phyloP scores from a whole-genome alignment of 768 basidiomycete genomes.

The Russula brevipes region DNA sequence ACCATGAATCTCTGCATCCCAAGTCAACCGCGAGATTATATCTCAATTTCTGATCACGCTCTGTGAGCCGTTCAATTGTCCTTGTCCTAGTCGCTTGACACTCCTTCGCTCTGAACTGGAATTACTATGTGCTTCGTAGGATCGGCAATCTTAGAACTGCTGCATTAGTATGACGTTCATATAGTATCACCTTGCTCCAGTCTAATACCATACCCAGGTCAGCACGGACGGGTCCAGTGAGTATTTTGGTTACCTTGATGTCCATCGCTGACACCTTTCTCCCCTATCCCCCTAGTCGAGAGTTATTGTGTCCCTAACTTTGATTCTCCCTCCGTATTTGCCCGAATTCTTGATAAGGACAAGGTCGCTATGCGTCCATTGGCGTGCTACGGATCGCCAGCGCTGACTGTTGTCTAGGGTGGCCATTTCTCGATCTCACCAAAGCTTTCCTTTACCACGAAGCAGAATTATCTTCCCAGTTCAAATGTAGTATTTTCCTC shows the following conservation, averaged over 20 bases:
- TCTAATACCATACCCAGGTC: slow-evolving; percentile 36
- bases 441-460: slow-evolving; percentile 58
- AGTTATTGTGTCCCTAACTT: slow-evolving; percentile 92
- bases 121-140: slow-evolving; percentile 34
- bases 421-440: slow-evolving; percentile 92
- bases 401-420: slow-evolving; percentile 43
- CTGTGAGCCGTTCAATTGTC: slow-evolving; percentile 38
- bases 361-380: slow-evolving; percentile 38
- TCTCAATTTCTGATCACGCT: slow-evolving; percentile 74
- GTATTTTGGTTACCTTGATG: background rate
- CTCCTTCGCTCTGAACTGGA: background rate
- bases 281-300: slow-evolving; percentile 51
- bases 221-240: slow-evolving; percentile 79
- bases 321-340: slow-evolving; percentile 90
- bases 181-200: background rate
- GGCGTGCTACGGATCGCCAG: background rate
- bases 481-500: slow-evolving; percentile 53
- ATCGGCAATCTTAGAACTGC: slow-evolving; percentile 84
- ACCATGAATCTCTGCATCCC: slow-evolving; percentile 21
- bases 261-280: slow-evolving; percentile 2
- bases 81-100: slow-evolving; percentile 28
- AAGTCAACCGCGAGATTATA: slow-evolving; percentile 55
- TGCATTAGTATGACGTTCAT: slow-evolving; percentile 46
- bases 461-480: slow-evolving; percentile 78
- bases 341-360: slow-evolving; percentile 81